phyloP scores from a whole-genome alignment of 768 basidiomycete genomes.

The Pluteus cervinus region DNA sequence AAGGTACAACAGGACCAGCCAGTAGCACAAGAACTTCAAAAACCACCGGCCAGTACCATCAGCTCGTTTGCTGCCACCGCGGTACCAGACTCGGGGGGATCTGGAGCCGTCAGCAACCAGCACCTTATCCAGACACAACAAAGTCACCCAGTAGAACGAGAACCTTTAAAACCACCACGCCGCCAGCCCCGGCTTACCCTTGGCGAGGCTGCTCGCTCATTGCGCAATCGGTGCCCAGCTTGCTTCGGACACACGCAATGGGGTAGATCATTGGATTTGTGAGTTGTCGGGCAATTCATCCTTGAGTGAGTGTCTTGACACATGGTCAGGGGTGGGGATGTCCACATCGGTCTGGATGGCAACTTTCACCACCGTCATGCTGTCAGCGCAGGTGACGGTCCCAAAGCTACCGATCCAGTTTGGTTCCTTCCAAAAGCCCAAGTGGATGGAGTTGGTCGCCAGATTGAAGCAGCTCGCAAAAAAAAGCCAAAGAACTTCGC shows the following conservation, averaged over 20 bases:
- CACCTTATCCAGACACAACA: no score
- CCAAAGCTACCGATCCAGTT: slow-evolving; percentile 7
- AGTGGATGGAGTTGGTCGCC: slow-evolving; percentile 22
- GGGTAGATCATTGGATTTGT: no score
- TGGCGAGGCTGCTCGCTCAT: background rate
- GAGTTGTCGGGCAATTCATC: no score
- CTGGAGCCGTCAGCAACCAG: no score
- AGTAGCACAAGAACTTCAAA: no score
- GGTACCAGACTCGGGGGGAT: no score
- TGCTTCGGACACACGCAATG: slow-evolving; percentile 27
- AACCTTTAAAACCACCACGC: no score
- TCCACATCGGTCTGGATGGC: slow-evolving; percentile 30
- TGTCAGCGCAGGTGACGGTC: slow-evolving; percentile 16
- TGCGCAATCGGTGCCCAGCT: slow-evolving; percentile 19
- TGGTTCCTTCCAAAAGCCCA: slow-evolving; percentile 22
- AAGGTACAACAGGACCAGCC: no score
- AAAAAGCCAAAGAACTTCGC: background rate
- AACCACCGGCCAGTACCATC: no score
- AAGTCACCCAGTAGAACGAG: no score
- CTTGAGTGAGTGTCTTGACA: no score
- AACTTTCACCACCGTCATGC: slow-evolving; percentile 34
- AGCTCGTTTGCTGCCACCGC: no score
- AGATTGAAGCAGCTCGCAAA: slow-evolving; percentile 16
- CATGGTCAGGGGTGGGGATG: slow-evolving; percentile 26
- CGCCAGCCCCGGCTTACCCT: background rate